Conservation (phyloP, 495 filamentous ascomycete species). For the Talaromyces liani region DNA sequence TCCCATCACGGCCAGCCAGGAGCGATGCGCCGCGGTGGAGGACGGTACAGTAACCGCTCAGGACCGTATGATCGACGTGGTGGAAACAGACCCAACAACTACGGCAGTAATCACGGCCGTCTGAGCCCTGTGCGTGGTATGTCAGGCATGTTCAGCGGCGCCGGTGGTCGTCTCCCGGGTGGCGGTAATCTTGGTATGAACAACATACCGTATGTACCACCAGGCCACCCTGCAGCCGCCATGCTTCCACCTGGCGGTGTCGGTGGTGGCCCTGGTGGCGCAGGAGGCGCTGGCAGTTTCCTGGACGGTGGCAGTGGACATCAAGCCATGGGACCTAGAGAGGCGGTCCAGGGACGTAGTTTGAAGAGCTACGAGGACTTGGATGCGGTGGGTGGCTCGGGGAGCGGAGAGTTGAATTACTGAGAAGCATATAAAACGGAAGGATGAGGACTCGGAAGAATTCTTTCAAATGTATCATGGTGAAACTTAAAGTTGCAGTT, state of each 20-base stretch:
- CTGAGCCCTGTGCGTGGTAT: constrained; percentile 37
- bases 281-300: constrained; percentile 36
- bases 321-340: constrained; percentile 68
- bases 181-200: constrained; percentile 18
- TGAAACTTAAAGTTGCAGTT: background rate
- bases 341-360: constrained; percentile 82
- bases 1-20: constrained; percentile 40
- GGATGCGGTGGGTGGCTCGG: constrained; percentile 60
- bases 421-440: constrained; percentile 19
- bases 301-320: constrained; percentile 42
- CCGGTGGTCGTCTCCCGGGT: constrained; percentile 29
- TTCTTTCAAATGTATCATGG: background rate
- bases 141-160: constrained; percentile 24
- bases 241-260: constrained; percentile 14
- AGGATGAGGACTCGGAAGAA: background rate
- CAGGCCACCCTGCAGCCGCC: constrained; percentile 35
- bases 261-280: constrained; percentile 37
- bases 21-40: constrained; percentile 51
- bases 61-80: constrained; percentile 56
- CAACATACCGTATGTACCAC: constrained; percentile 21
- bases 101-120: constrained; percentile 22
- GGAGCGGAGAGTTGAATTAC: constrained; percentile 56
- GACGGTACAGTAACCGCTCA: constrained; percentile 37
- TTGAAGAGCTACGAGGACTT: constrained; percentile 96
- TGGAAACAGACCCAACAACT: constrained; percentile 17